Evolutionary conservation across 2,329 filamentous ascomycete species (phyloP).

Genomic region (Aspergillus fischeri): DNA sequence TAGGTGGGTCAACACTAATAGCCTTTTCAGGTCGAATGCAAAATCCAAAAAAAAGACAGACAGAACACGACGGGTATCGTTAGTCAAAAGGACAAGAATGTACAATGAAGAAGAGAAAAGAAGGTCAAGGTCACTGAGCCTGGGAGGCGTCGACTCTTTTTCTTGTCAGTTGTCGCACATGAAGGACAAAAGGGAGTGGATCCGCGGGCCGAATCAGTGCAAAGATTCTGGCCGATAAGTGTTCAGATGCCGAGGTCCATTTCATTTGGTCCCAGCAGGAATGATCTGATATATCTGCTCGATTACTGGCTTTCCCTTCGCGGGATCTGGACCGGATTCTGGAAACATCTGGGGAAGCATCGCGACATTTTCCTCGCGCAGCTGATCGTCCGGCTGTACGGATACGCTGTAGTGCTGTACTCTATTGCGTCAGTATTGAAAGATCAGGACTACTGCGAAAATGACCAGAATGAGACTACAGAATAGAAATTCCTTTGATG

Average conservation of each 20-base stretch:
- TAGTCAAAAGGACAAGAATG: not conserved
- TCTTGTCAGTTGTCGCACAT: constrained; percentile 22
- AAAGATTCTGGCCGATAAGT: constrained; percentile 12
- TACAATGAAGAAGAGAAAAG: constrained; percentile 6
- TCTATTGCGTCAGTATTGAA: not conserved
- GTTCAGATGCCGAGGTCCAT: constrained; percentile 29
- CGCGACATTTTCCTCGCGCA: no score
- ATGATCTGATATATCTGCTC: not conserved
- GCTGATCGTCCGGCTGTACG: no score
- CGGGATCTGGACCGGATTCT: not conserved
- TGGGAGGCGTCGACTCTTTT: constrained; percentile 14
- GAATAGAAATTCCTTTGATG: not conserved
- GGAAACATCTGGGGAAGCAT: not conserved
- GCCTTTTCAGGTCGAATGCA: not conserved
- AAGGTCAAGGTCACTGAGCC: constrained; percentile 1
- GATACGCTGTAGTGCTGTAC: not conserved
- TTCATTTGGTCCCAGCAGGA: not conserved
- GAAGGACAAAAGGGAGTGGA: constrained; percentile 25
- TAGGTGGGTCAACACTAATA: not conserved
- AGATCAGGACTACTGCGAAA: not conserved
- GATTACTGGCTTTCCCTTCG: not conserved
- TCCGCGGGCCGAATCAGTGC: constrained; percentile 25
- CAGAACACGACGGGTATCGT: not conserved
- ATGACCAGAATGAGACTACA: not conserved
- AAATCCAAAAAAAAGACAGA: not conserved